phyloP scores from a whole-genome alignment of 129 eudicot genomes.

The Tagetes patula region DNA sequence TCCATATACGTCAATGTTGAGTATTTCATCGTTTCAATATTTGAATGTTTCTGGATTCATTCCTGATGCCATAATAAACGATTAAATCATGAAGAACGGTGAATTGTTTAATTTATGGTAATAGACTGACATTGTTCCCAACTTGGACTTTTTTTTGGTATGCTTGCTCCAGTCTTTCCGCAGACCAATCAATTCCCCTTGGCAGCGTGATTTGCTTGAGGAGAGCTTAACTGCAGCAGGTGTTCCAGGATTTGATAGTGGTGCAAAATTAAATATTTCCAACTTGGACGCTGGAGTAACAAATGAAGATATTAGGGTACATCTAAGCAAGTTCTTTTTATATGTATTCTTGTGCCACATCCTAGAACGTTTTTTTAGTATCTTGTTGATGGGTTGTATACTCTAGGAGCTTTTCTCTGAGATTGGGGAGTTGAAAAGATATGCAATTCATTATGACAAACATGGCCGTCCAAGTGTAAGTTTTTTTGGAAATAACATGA shows the following conservation, averaged over 20 bases:
- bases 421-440: conserved; percentile 87
- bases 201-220: conserved; percentile 85
- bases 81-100: conserved; percentile 45
- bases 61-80: conserved; percentile 41
- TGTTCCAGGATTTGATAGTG: conserved; percentile 66
- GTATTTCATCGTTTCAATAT: conserved; percentile 38
- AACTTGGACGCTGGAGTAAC: conserved; percentile 88
- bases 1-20: conserved; percentile 40
- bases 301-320: conserved; percentile 97
- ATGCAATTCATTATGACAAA: conserved; percentile 85
- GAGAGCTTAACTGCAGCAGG: conserved; percentile 85
- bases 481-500: background rate
- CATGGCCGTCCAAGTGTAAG: conserved; percentile 92
- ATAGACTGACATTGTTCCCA: conserved; percentile 66
- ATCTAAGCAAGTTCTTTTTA: conserved; percentile 31
- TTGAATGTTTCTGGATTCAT: conserved; percentile 37
- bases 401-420: conserved; percentile 86
- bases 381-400: conserved; percentile 38
- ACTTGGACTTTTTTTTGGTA: conserved; percentile 47
- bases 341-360: conserved; percentile 16
- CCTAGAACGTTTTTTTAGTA: conserved; percentile 24
- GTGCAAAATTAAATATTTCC: conserved; percentile 66
- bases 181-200: conserved; percentile 63
- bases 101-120: conserved; percentile 45
- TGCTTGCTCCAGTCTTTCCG: conserved; percentile 81